These are phyloP conservation scores for Calonectria ilicicola DNA, from an alignment of 2,329 filamentous ascomycete species.

Conservation along the genomic window DNA sequence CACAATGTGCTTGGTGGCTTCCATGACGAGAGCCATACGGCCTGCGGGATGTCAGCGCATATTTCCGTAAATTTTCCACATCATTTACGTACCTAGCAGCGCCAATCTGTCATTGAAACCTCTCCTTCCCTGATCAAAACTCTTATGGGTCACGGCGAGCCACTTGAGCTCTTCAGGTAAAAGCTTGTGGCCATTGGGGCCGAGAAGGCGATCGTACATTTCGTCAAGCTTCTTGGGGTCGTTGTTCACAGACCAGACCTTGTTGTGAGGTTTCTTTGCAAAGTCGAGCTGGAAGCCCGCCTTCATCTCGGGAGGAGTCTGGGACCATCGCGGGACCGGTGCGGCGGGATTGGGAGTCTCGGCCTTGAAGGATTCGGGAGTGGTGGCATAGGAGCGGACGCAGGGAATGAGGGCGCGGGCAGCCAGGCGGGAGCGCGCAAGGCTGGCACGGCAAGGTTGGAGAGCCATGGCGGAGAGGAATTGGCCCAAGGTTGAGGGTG, in stretches of 20 bases:
- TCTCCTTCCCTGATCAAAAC: conserved; percentile 93
- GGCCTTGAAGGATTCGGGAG: conserved; percentile 44
- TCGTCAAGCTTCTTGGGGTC: conserved; percentile 80
- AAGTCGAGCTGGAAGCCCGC: conserved; percentile 74
- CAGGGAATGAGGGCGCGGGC: conserved; percentile 37
- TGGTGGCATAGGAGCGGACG: conserved; percentile 46
- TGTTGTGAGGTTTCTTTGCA: conserved; percentile 64
- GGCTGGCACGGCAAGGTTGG: conserved; percentile 47
- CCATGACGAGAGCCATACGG: conserved; percentile 53
- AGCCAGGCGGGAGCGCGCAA: conserved; percentile 42
- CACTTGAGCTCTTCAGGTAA: conserved; percentile 95
- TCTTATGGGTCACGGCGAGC: conserved; percentile 97
- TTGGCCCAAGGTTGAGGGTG: conserved; percentile 22
- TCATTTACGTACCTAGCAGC: conserved; percentile 77
- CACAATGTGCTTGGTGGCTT: conserved; percentile 53
- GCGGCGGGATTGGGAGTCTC: conserved; percentile 17
- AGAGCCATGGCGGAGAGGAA: conserved; percentile 46
- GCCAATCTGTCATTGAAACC: conserved; percentile 95
- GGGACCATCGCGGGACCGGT: conserved; percentile 72
- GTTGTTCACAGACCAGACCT: conserved; percentile 77
- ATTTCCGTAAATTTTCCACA: not conserved
- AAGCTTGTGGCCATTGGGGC: conserved; percentile 76
- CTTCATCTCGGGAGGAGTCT: conserved; percentile 78
- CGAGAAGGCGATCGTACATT: conserved; percentile 83
- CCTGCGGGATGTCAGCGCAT: conserved; percentile 40